A percentile compares a stretch with the other conserved stretches of the same genome.
These are phyloP conservation scores for Sphenostylis stenocarpa DNA, from an alignment of 306 rosid genomes.

Conservation along the genomic window DNA sequence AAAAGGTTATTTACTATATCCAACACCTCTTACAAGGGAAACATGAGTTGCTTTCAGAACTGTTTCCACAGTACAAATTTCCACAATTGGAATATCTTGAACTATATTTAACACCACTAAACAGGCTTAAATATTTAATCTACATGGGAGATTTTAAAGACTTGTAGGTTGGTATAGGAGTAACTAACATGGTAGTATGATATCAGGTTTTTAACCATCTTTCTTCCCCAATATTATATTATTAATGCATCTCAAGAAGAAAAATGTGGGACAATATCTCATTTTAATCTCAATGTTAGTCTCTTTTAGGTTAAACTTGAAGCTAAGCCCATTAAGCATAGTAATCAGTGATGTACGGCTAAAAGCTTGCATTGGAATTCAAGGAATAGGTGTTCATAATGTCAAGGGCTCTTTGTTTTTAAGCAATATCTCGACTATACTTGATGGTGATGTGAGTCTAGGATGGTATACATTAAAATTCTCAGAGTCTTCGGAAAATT, in stretches of 20 bases:
- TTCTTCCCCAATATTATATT: not conserved
- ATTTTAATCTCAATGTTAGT: constrained; percentile 2
- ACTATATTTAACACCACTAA: not conserved
- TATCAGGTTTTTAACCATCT: not conserved
- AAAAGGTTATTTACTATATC: not conserved
- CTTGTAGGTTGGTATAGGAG: constrained; percentile 23
- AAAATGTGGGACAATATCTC: not conserved
- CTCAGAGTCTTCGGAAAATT: not conserved
- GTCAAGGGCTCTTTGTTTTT: constrained; percentile 50
- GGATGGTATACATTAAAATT: not conserved
- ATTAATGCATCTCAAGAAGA: not conserved
- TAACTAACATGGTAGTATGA: constrained; percentile 19
- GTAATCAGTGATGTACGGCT: constrained; percentile 33
- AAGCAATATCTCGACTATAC: constrained; percentile 49
- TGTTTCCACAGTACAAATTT: not conserved
- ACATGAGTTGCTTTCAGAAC: not conserved
- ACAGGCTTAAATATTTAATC: constrained; percentile 9
- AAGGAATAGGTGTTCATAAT: constrained; percentile 51
- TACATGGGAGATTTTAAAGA: not conserved
- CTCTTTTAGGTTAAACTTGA: constrained; percentile 43
- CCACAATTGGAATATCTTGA: not conserved
- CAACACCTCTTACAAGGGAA: not conserved
- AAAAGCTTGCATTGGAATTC: constrained; percentile 73
- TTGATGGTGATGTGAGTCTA: constrained; percentile 40
- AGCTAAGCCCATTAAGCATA: constrained; percentile 39